Evolutionary conservation across 2,329 filamentous ascomycete genomes (phyloP), one percentile per base, ranked within the genome.

Genomic region (Ceratocystis harringtonii): DNA sequence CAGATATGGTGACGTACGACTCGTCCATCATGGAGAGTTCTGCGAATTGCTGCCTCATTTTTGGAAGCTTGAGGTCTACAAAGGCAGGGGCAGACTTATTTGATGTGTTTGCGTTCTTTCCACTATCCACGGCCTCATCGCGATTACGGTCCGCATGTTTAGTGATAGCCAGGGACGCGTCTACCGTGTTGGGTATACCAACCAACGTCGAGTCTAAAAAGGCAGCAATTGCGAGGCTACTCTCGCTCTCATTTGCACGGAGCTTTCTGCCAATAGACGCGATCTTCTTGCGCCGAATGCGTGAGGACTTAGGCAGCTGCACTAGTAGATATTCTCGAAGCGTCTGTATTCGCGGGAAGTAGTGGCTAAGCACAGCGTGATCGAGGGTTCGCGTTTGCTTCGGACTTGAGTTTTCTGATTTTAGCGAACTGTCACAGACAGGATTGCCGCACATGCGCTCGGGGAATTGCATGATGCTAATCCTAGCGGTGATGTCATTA

Each of bases 321-420:
- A 78, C 77, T 61, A 92, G 76, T 48, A 92, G 76, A 75, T 90
- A 89, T 66, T 87, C 79, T 70, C 90, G 84, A 66, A 96, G 77
- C 0, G 85, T 85, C 65, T 83, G 74, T 12, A 91, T 80, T 60
- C 79, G 75, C 6, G 80, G 75, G 74, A 91, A 95, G 75, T 86
- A 88, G 36, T 62, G 60, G 44, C 66, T 63, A 5, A 67, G 50
- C 1, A 67, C 63, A 6, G 28, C 44, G 22, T 65, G 63, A 7
- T 65, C 63, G 25, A 48, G 43, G 25, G 61, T 44, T 10, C 5
- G 55, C 55, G 17, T 3, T 25, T 28, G 28, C 44, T 50, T 61
- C 3, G 10, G n/a, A n/a, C 50, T 22, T 17, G 15, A 44, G 19
- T 61, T 65, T 41, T 52, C 41, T 15, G 8, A 17, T 28, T 25